Conservation (phyloP, 2,329 filamentous ascomycete species). For the Pseudogymnoascus destructans region DNA sequence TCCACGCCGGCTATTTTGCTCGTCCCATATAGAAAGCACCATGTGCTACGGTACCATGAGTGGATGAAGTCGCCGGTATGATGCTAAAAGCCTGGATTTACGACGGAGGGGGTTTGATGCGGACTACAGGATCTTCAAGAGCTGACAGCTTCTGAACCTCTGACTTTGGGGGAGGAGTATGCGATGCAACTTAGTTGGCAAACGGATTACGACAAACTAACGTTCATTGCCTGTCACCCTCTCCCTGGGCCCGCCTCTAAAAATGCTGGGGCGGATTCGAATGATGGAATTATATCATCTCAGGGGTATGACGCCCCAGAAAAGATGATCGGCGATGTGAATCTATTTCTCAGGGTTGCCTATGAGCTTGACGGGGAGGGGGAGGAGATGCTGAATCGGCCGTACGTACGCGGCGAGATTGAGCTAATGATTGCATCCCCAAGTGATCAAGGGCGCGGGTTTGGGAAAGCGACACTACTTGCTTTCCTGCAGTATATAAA, state of each 20-base stretch:
- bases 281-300: conserved; percentile 17
- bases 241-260: conserved; percentile 2
- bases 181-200: conserved; percentile 86
- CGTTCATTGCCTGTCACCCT: conserved; percentile 63
- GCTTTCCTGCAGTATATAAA: conserved; percentile 58
- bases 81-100: conserved; percentile 42
- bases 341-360: conserved; percentile 60
- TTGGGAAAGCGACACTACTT: conserved; percentile 51
- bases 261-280: not conserved
- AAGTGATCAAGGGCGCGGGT: conserved; percentile 44
- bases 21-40: conserved; percentile 70
- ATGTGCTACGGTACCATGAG: conserved; percentile 70
- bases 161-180: conserved; percentile 72
- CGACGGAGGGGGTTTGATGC: conserved; percentile 16
- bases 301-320: conserved; percentile 40
- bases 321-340: conserved; percentile 61
- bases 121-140: conserved; percentile 53
- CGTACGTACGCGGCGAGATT: conserved; percentile 49
- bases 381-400: conserved; percentile 15
- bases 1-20: conserved; percentile 54
- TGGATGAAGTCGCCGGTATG: conserved; percentile 59
- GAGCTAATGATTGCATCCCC: conserved; percentile 73
- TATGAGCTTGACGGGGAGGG: conserved; percentile 30
- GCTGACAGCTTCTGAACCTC: conserved; percentile 76
- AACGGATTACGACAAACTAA: conserved; percentile 69